phyloP scores from a whole-genome alignment of 352 stramenopile genomes.

The Phytophthora citricola region DNA sequence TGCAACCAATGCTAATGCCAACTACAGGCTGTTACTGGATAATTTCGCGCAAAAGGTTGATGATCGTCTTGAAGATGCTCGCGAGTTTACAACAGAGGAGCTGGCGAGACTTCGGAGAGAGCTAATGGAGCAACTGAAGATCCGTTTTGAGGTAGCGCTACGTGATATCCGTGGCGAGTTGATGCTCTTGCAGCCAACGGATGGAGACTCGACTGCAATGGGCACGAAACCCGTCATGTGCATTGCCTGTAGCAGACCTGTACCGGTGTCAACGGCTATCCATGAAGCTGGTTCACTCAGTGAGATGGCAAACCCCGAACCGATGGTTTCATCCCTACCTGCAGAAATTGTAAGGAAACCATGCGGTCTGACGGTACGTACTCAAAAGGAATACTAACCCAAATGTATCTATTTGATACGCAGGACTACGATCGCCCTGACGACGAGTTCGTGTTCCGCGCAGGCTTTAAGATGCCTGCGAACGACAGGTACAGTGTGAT shows the following conservation, averaged over 20 bases:
- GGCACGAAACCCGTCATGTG: conserved; percentile 86
- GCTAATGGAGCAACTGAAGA: conserved; percentile 67
- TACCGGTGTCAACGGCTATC: conserved; percentile 64
- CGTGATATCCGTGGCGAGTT: conserved; percentile 73
- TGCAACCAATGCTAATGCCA: conserved; percentile 56
- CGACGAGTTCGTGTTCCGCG: conserved; percentile 84
- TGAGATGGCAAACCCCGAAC: conserved; percentile 39
- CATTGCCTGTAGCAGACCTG: conserved; percentile 79
- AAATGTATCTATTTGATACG: conserved; percentile 8
- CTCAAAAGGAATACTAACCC: conserved; percentile 1
- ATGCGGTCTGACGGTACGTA: not conserved
- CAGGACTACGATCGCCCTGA: conserved; percentile 71
- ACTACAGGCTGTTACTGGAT: conserved; percentile 73
- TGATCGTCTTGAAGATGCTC: conserved; percentile 67
- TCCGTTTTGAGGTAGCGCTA: conserved; percentile 60
- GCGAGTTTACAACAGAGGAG: conserved; percentile 68
- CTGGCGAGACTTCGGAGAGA: conserved; percentile 68
- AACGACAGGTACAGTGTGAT: conserved; percentile 59
- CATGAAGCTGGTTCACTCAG: conserved; percentile 57
- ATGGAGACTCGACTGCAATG: conserved; percentile 75
- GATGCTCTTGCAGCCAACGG: conserved; percentile 53
- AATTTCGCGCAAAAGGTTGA: conserved; percentile 82
- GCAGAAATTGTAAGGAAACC: conserved; percentile 32
- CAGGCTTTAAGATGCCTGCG: conserved; percentile 85
- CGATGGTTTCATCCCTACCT: conserved; percentile 28